phyloP scores from a whole-genome alignment of 2,329 filamentous ascomycete genomes.

The Coniochaeta ligniaria region DNA sequence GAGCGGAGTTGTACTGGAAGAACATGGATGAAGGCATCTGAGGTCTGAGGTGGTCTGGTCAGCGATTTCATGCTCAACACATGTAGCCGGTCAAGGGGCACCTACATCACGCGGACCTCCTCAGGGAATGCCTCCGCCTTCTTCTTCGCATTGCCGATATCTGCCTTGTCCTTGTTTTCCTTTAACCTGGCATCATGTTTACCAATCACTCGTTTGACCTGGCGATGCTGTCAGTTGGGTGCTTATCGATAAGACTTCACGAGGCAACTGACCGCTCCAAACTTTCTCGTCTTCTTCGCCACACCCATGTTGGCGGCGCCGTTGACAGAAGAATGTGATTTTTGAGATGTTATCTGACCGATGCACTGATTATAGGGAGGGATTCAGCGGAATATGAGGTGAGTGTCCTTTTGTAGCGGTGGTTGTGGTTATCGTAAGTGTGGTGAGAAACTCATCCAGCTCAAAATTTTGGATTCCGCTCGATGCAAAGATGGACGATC shows the following conservation, averaged over 20 bases:
- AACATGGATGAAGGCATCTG: constrained; percentile 80
- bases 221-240: constrained; percentile 10
- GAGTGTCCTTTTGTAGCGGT: not conserved
- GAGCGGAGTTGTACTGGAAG: constrained; percentile 81
- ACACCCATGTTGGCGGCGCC: constrained; percentile 61
- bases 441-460: not conserved
- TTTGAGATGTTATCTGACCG: not conserved
- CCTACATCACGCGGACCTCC: constrained; percentile 65
- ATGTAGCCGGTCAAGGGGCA: constrained; percentile 4
- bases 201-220: constrained; percentile 77
- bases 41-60: constrained; percentile 34
- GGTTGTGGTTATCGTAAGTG: not conserved
- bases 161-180: constrained; percentile 61
- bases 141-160: constrained; percentile 51
- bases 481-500: not conserved
- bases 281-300: constrained; percentile 87
- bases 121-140: constrained; percentile 47
- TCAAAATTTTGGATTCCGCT: not conserved
- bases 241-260: constrained; percentile 18
- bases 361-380: not conserved
- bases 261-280: constrained; percentile 41
- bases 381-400: no score
- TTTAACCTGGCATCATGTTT: constrained; percentile 75
- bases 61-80: constrained; percentile 1
- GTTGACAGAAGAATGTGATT: not conserved